Evolutionary conservation across 116 monocot species (phyloP).

Genomic region (Papilionanthe hybrid): DNA sequence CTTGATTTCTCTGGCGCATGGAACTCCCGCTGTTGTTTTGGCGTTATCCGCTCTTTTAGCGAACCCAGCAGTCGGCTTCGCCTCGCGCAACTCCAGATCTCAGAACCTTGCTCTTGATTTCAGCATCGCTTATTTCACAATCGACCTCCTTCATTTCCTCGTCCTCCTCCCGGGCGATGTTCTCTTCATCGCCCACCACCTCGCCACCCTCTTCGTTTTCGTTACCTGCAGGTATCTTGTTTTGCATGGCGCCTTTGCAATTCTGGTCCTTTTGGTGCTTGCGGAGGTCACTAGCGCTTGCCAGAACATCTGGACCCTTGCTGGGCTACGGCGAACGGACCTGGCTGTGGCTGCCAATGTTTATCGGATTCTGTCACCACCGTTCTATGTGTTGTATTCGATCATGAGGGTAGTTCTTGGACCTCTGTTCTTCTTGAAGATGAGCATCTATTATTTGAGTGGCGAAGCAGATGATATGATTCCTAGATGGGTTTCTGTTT

Average conservation of each 20-base stretch:
- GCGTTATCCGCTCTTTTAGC: constrained; percentile 31
- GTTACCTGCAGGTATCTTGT: constrained; percentile 68
- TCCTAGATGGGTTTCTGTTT: constrained; percentile 62
- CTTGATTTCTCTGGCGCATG: constrained; percentile 75
- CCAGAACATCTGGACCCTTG: constrained; percentile 87
- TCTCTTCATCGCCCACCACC: constrained; percentile 92
- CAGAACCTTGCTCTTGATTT: constrained; percentile 68
- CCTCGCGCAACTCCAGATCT: constrained; percentile 43
- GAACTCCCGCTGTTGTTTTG: constrained; percentile 67
- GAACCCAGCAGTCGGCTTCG: constrained; percentile 31
- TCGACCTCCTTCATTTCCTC: constrained; percentile 81
- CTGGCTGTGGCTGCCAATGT: constrained; percentile 34
- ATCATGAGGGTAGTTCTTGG: constrained; percentile 57
- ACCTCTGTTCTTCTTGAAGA: constrained; percentile 68
- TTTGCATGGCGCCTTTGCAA: constrained; percentile 62
- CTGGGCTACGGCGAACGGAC: constrained; percentile 46
- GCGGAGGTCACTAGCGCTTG: constrained; percentile 80
- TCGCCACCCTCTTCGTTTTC: constrained; percentile 90
- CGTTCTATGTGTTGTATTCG: constrained; percentile 70
- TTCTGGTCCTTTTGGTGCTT: constrained; percentile 60
- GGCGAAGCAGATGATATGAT: constrained; percentile 63
- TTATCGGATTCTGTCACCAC: constrained; percentile 46
- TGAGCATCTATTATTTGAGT: constrained; percentile 60
- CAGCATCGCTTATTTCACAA: constrained; percentile 77
- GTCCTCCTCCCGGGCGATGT: constrained; percentile 51